phyloP scores from a whole-genome alignment of 2,329 filamentous ascomycete species.

The Mariannaea elegans region DNA sequence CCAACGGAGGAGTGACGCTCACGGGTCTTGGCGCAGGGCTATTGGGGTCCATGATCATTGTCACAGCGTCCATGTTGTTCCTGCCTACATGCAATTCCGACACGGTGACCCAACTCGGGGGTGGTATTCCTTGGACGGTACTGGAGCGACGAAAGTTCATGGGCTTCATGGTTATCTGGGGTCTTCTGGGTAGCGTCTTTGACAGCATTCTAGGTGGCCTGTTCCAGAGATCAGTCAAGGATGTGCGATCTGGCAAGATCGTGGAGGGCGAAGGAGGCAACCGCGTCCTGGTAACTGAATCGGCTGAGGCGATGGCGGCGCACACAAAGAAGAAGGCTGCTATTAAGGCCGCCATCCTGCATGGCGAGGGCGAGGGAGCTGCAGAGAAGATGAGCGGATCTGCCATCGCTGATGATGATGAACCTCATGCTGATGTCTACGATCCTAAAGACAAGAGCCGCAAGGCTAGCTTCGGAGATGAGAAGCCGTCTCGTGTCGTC shows the following conservation, averaged over 20 bases:
- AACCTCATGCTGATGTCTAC: conserved; percentile 54
- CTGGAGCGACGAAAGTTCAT: conserved; percentile 57
- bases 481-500: conserved; percentile 68
- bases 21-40: conserved; percentile 78
- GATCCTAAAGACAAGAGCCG: conserved; percentile 60
- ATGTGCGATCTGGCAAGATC: conserved; percentile 84
- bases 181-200: conserved; percentile 80
- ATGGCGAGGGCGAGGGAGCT: conserved; percentile 55
- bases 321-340: conserved; percentile 46
- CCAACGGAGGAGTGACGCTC: conserved; percentile 89
- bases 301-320: conserved; percentile 36
- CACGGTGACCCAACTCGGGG: conserved; percentile 49
- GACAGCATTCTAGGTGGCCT: conserved; percentile 89
- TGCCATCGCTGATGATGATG: conserved; percentile 47
- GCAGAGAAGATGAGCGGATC: conserved; percentile 48
- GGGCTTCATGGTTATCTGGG: conserved; percentile 73
- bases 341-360: conserved; percentile 52
- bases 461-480: conserved; percentile 61
- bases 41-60: conserved; percentile 76
- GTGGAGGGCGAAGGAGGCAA: conserved; percentile 85
- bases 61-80: conserved; percentile 70
- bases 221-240: conserved; percentile 86
- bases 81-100: conserved; percentile 71
- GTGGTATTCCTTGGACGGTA: conserved; percentile 59
- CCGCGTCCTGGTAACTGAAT: conserved; percentile 59